Base-by-base conservation (phyloP, 2,329 filamentous ascomycete species). In the Fusarium sp. region DNA sequence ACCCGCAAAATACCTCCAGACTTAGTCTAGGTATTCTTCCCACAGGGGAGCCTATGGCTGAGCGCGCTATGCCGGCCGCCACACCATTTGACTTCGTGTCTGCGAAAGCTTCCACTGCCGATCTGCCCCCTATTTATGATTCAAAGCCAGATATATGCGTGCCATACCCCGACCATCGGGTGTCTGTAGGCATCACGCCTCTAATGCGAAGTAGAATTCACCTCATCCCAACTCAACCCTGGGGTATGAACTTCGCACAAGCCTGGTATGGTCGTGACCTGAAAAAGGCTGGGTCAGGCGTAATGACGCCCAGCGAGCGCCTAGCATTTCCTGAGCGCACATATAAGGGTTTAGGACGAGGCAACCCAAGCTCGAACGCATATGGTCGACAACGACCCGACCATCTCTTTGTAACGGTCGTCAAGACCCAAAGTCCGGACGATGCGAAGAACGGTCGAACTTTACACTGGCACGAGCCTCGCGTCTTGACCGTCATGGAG, bases 401-500 rank as follows among this genome's bases (percentile, higher is more conserved):
- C 17, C 80, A 81, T 0, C 82, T 93, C 0, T 87, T 94, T 30
- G 83, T 85, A 1, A 94, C 93, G 0, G 84, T 96, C 6, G 87
- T 89, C 0, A 94, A 93, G 0, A 67, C 26, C 0, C 81, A 87
- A 28, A 75, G 76, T 0, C 85, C 88, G 0, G 82, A 84, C 0
- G 92, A 94, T 76, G 83, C 86, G 0, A 88, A 89, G 15, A 83
- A 84, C 4, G 90, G 92, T 0, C 81, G 82, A 0, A 78, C 83
- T 0, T 72, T 94, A 12, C 94, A 96, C 78, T 95, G 92, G 89
- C 78, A 84, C 1, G 87, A 95, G 70, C 83, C 88, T 24, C 86
- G 94, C 1, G 81, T 87, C 0, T 75, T 94, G 0, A 91, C 87
- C 1, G 80, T 96, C 6, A 85, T 92, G 83, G 94, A 96, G 79